These are phyloP conservation scores for Cladosporium halotolerans DNA, from an alignment of 2,329 filamentous ascomycete genomes.

Conservation along the genomic window DNA sequence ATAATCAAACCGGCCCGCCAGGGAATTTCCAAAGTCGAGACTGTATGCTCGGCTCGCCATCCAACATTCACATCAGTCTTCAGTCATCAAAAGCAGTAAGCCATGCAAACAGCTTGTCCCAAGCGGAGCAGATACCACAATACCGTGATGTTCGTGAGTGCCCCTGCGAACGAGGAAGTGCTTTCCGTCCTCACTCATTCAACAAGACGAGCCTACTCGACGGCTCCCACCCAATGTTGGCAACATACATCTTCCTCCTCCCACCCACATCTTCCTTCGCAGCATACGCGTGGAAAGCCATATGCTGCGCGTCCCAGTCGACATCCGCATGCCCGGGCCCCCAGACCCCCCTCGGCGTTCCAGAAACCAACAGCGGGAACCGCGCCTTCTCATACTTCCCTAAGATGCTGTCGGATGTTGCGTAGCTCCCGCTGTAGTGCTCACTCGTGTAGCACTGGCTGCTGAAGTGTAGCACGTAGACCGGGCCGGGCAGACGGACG, in stretches of 20 bases:
- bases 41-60: too few relatives aligned
- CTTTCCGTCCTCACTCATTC: background rate
- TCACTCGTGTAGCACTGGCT: slow-evolving; percentile 20
- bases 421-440: background rate
- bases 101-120: too few relatives aligned
- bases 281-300: slow-evolving; percentile 19
- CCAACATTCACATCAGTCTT: too few relatives aligned
- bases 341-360: slow-evolving; percentile 10
- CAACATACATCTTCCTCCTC: slow-evolving; percentile 15
- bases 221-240: background rate
- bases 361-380: slow-evolving; percentile 11
- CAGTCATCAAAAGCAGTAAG: too few relatives aligned
- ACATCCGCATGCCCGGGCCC: slow-evolving; percentile 19
- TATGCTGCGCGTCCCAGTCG: slow-evolving; percentile 14
- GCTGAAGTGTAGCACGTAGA: slow-evolving; percentile 25
- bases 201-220: too few relatives aligned
- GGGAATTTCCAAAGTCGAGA: too few relatives aligned
- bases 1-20: too few relatives aligned
- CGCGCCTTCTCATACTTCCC: slow-evolving; percentile 16
- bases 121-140: too few relatives aligned
- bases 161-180: background rate
- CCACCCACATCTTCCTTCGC: slow-evolving; percentile 10
- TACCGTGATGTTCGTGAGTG: too few relatives aligned
- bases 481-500: slow-evolving; percentile 16
- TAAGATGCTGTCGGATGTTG: slow-evolving; percentile 4